phyloP scores from a whole-genome alignment of 768 basidiomycete genomes.

The Mrakia blollopis region DNA sequence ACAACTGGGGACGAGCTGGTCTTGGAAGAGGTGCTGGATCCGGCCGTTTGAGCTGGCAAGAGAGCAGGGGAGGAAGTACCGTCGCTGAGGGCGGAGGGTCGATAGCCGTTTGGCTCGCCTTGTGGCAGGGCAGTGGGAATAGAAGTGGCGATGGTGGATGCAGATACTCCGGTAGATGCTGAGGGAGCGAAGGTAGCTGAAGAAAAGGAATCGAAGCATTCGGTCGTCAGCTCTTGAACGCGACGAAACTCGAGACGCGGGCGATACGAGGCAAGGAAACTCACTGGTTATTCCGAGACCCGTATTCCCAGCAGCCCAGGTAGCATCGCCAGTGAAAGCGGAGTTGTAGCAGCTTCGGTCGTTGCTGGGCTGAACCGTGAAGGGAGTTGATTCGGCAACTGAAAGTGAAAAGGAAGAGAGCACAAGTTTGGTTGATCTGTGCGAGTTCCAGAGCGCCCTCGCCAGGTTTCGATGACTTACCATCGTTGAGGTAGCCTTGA shows the following conservation, averaged over 20 bases:
- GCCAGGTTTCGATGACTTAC: not conserved
- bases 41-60: not conserved
- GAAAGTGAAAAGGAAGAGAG: not conserved
- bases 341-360: not conserved
- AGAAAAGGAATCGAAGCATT: not conserved
- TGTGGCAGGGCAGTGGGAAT: not conserved
- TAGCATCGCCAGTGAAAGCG: not conserved
- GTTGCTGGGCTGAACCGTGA: slow-evolving; percentile 1
- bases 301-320: not conserved
- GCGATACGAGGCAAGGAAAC: not conserved
- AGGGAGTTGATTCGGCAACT: not conserved
- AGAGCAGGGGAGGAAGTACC: not conserved
- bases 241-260: not conserved
- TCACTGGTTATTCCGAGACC: not conserved
- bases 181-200: not conserved
- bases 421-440: no score
- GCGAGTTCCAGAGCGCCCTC: no score
- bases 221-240: no score
- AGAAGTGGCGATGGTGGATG: not conserved
- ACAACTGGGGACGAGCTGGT: not conserved
- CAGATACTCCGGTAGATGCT: not conserved
- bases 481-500: not conserved
- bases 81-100: not conserved
- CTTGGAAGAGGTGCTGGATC: not conserved
- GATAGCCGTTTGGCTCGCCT: not conserved